Base-by-base conservation (phyloP, 148 eudicot genomes). In the Hydrangea macrophylla region DNA sequence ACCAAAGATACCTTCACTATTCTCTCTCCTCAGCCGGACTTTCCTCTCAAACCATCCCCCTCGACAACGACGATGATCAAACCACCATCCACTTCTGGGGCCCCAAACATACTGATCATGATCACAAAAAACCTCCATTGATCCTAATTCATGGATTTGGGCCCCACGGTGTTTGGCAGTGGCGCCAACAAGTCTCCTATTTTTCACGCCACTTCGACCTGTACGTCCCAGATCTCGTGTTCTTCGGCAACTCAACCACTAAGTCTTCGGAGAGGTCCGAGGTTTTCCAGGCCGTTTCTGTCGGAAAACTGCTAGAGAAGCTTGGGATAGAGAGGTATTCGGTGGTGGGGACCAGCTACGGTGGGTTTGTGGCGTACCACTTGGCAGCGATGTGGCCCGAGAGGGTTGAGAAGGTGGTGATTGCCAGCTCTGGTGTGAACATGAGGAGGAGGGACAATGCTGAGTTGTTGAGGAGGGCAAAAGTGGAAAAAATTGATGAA, bases 51-150 rank as follows among this genome's bases (percentile, higher is more conserved):
- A 51, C 67, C 31, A 23, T 74, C 23, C 48, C n/a, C n/a, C n/a
- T n/a, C n/a, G n/a, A n/a, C n/a, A n/a, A 48, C 30, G 55, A 76
- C n/a, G 83, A 79, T 73, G 71, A 60, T 6, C 67, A 74, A 30
- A 82, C 89, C 69, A 73, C 84, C 66, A 67, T 85, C 63, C 84
- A 82, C 63, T 73, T 75, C 35, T 85, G 89, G 89, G 79, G 81
- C 6, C 86, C 83, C 0, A 35, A 60, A n/a, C 17, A 17, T n/a
- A n/a, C 13, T n/a, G n/a, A n/a, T n/a, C n/a, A 15, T 11, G 35
- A 0, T 24, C 76, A 15, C n/a, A n/a, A n/a, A n/a, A 85, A 75
- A 33, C 86, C 86, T 0, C 6, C 75, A 0, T 58, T 85, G 8
- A 50, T 85, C 18, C 60, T 85, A 3, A 76, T 85, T 12, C 89